Evolutionary conservation across 345 rosid species (phyloP).

Genomic region (Iberis pinnata): DNA sequence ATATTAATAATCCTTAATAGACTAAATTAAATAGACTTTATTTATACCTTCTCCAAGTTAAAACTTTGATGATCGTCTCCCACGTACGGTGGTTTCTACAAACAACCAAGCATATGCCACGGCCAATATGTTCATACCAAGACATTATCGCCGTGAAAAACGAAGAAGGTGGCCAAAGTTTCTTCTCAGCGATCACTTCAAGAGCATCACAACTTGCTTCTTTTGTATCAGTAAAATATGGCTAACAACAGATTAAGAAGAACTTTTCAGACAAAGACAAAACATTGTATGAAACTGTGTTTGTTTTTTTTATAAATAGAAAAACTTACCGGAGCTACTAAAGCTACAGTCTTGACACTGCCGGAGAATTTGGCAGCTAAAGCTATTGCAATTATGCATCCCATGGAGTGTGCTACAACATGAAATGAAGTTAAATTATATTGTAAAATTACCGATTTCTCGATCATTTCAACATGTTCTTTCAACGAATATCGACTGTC

Average conservation of each 20-base stretch:
- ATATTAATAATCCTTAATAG: too few species aligned
- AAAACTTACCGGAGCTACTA: slow-evolving; percentile 56
- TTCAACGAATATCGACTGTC: slow-evolving; percentile 76
- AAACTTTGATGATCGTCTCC: slow-evolving; percentile 54
- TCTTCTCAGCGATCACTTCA: slow-evolving; percentile 52
- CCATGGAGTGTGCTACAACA: slow-evolving; percentile 94
- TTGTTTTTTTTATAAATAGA: background rate
- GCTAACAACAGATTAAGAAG: slow-evolving; percentile 30
- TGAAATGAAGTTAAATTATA: slow-evolving; percentile 75
- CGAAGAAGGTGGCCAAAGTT: slow-evolving; percentile 58
- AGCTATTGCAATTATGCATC: slow-evolving; percentile 89
- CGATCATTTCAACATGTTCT: slow-evolving; percentile 89
- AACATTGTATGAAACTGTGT: too few species aligned
- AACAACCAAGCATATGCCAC: slow-evolving; percentile 50
- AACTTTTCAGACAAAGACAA: too few species aligned
- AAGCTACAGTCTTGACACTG: slow-evolving; percentile 46
- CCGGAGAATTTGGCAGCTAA: slow-evolving; percentile 51
- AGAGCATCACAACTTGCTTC: slow-evolving; percentile 45
- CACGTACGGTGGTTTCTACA: slow-evolving; percentile 61
- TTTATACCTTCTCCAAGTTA: slow-evolving; percentile 26
- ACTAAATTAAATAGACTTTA: too few species aligned
- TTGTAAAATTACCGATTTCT: slow-evolving; percentile 47
- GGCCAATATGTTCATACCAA: slow-evolving; percentile 75
- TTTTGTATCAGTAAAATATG: slow-evolving; percentile 37
- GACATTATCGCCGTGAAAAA: slow-evolving; percentile 62